phyloP scores from a whole-genome alignment of 2,329 filamentous ascomycete species.

The Trichoderma sp. region DNA sequence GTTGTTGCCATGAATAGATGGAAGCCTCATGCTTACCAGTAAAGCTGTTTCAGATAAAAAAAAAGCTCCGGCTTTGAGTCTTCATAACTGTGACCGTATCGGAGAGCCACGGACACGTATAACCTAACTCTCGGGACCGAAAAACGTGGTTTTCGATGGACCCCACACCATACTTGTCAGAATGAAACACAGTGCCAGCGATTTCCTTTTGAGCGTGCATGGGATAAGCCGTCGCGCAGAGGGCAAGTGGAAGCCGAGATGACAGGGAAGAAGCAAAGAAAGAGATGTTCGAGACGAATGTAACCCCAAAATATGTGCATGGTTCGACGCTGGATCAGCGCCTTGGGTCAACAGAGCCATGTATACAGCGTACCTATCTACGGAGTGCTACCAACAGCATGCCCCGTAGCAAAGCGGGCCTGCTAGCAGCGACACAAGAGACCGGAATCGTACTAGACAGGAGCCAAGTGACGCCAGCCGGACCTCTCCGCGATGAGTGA shows the following conservation, averaged over 20 bases:
- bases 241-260: background rate
- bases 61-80: background rate
- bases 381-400: background rate
- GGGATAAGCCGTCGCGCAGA: background rate
- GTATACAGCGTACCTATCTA: background rate
- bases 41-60: background rate
- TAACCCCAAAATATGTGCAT: conserved; percentile 7
- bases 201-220: background rate
- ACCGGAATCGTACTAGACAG: background rate
- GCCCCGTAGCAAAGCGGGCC: background rate
- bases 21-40: background rate
- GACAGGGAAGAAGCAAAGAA: background rate
- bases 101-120: conserved; percentile 5
- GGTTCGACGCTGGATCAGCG: conserved; percentile 11
- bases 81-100: background rate
- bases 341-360: background rate
- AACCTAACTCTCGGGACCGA: conserved; percentile 21
- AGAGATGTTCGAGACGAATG: conserved; percentile 16
- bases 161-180: conserved; percentile 15
- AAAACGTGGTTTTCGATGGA: conserved; percentile 19
- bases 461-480: background rate
- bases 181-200: conserved; percentile 20
- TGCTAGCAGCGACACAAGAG: background rate
- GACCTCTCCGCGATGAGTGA: background rate
- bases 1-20: background rate